Evolutionary conservation across 305 asterid species (phyloP), one percentile per base, ranked within the genome.

Genomic region (Nicotiana rustica): DNA sequence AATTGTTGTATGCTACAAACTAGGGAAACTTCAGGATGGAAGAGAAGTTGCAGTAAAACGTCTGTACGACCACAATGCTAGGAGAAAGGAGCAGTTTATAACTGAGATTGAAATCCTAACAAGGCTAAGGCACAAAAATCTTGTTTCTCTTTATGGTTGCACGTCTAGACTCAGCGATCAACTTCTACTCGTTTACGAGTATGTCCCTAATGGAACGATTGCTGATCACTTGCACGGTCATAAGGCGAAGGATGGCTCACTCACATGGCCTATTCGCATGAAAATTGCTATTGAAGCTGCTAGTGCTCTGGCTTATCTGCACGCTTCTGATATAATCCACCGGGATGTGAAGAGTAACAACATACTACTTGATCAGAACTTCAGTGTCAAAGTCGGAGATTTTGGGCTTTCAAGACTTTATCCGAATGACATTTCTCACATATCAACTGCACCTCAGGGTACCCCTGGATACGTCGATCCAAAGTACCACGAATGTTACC

Each of bases 401-500:
- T 95, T 95, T 8, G 98, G 98, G 67, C 92, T 95, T 1, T 95
- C 98, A 0, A 84, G 94, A 44, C 88, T 91, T 10, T 91, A 91
- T 87, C 98, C 96, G 0, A 79, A 2, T 2, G 87, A 95, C 36
- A 93, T 87, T 77, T 93, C 91, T 5, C 98, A 95, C 78, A 80
- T 95, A 78, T 95, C 97, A 35, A 95, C 98, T 4, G 96, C 97
- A 55, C 98, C 98, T 4, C 98, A 92, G 68, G 97, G 98, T 44
- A 92, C 98, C 1, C 98, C 98, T 0, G 97, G 97, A 0, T 94
- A 93, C 38, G 93, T 94, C 3, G 98, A 94, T 80, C 98, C 98
- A 4, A 96, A 93, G 81, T 94, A 94, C 67, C 91, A 94, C 81
- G 93, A 94, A 18, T 93, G 91, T 69, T 94, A 94, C 82, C 95